Percentiles rank a stretch among this genome's conserved stretches.
These are phyloP conservation scores for Malassezia japonica DNA, from an alignment of 1,284 basidiomycete species.

Conservation along the genomic window DNA sequence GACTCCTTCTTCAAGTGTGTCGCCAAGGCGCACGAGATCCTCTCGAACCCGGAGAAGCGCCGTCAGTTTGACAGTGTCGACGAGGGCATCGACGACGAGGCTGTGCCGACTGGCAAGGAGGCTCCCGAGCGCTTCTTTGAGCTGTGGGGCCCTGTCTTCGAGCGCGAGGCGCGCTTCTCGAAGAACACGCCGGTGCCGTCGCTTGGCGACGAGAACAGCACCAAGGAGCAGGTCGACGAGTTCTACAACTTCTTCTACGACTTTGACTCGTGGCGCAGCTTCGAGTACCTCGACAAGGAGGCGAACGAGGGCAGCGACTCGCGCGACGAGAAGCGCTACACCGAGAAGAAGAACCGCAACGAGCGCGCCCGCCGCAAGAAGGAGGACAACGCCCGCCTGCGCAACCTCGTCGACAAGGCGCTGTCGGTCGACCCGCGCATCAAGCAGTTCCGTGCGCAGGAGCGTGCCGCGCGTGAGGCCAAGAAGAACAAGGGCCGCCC, in stretches of 20 bases:
- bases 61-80: slow-evolving; percentile 96
- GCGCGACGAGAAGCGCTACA: slow-evolving; percentile 96
- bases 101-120: slow-evolving; percentile 45
- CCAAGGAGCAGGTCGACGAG: slow-evolving; percentile 73
- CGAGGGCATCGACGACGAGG: slow-evolving; percentile 65
- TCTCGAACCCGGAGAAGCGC: slow-evolving; percentile 74
- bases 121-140: slow-evolving; percentile 59
- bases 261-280: slow-evolving; percentile 96
- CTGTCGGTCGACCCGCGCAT: slow-evolving; percentile 84
- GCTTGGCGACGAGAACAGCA: slow-evolving; percentile 63
- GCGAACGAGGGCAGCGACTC: slow-evolving; percentile 93
- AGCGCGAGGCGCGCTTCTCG: slow-evolving; percentile 83
- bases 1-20: slow-evolving; percentile 99
- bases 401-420: slow-evolving; percentile 76
- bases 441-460: slow-evolving; percentile 91
- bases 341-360: slow-evolving; percentile 98
- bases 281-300: slow-evolving; percentile 98
- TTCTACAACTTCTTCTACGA: slow-evolving; percentile 99
- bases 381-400: slow-evolving; percentile 86
- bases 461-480: slow-evolving; percentile 85
- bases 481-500: slow-evolving; percentile 65
- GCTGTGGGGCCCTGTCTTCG: slow-evolving; percentile 68
- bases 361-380: slow-evolving; percentile 94
- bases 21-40: slow-evolving; percentile 86
- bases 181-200: slow-evolving; percentile 73